These are phyloP conservation scores for Lentinula aciculospora DNA, from an alignment of 768 basidiomycete species.

Conservation along the genomic window DNA sequence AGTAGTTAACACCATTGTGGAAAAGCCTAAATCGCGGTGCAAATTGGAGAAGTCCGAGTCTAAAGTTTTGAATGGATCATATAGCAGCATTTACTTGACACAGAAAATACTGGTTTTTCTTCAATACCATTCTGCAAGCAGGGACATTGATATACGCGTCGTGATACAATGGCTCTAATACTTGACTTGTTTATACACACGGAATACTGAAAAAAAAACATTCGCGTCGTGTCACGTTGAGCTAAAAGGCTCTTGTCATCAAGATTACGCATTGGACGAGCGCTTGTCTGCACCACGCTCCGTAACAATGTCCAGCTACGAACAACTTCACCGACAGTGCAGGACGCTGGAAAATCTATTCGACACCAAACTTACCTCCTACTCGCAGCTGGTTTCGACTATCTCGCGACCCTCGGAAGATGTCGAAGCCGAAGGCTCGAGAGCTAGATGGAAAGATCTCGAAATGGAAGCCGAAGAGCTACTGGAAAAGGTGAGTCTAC, in stretches of 20 bases:
- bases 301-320: conserved; percentile 67
- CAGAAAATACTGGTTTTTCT: too few relatives aligned
- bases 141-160: too few relatives aligned
- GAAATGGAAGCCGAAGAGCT: conserved; percentile 86
- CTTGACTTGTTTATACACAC: too few relatives aligned
- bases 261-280: neutral
- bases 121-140: too few relatives aligned
- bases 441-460: conserved; percentile 73
- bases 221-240: too few relatives aligned
- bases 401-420: conserved; percentile 52
- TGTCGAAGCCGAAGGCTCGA: conserved; percentile 65
- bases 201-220: too few relatives aligned
- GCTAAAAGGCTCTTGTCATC: too few relatives aligned
- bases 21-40: neutral
- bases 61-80: neutral
- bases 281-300: neutral
- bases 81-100: too few relatives aligned
- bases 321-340: conserved; percentile 86
- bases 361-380: conserved; percentile 85
- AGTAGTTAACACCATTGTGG: neutral
- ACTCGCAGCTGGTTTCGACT: conserved; percentile 77
- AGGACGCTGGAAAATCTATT: conserved; percentile 91
- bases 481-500: conserved; percentile 57
- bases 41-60: neutral
- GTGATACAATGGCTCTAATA: too few relatives aligned